These are phyloP conservation scores for Hymenoscyphus infarciens DNA, from an alignment of 2,329 filamentous ascomycete species.

Conservation along the genomic window DNA sequence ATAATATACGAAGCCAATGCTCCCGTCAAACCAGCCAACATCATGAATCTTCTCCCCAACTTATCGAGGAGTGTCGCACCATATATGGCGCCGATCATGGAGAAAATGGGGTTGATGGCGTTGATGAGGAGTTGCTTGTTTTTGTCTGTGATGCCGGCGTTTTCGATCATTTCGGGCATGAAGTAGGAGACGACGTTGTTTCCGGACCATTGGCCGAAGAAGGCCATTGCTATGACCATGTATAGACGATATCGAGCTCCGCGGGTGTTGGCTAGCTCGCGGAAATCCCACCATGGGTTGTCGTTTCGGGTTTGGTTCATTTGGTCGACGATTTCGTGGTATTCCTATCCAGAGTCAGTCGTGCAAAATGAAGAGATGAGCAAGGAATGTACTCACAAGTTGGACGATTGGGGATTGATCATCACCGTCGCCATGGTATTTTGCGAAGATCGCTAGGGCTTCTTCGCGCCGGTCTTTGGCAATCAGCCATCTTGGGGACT, in stretches of 20 bases:
- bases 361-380: neutral
- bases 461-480: slow-evolving; percentile 52
- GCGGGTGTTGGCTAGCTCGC: slow-evolving; percentile 48
- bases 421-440: slow-evolving; percentile 55
- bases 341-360: neutral
- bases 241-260: slow-evolving; percentile 47
- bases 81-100: slow-evolving; percentile 41
- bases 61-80: slow-evolving; percentile 43
- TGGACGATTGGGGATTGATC: slow-evolving; percentile 48
- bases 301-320: slow-evolving; percentile 44
- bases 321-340: slow-evolving; percentile 1
- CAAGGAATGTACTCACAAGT: slow-evolving; percentile 35
- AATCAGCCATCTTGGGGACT: slow-evolving; percentile 38
- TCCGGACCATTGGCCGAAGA: slow-evolving; percentile 48
- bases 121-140: slow-evolving; percentile 37
- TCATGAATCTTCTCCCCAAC: slow-evolving; percentile 43
- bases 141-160: slow-evolving; percentile 35
- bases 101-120: slow-evolving; percentile 38
- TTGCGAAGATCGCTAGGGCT: slow-evolving; percentile 51
- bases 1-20: slow-evolving; percentile 23
- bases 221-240: slow-evolving; percentile 50
- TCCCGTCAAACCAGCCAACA: slow-evolving; percentile 34
- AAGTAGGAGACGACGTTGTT: slow-evolving; percentile 45
- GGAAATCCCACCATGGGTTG: slow-evolving; percentile 59
- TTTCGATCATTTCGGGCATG: slow-evolving; percentile 41